Evolutionary conservation across 768 basidiomycete genomes (phyloP), one percentile per base, ranked within the genome.

Genomic region (Xerocomellus dryophilus): DNA sequence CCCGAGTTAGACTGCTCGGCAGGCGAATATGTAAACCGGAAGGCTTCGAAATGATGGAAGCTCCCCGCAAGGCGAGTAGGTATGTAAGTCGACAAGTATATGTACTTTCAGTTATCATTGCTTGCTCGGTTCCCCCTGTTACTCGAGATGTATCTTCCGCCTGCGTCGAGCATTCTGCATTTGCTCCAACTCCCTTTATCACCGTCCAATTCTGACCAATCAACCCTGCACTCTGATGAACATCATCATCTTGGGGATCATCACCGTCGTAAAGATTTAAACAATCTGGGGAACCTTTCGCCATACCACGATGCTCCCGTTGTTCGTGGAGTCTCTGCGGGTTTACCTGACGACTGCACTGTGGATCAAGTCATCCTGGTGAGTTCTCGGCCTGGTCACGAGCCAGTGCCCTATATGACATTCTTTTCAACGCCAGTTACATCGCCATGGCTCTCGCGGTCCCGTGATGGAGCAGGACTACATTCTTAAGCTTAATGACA

Each of bases 341-440:
- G 65, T 34, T 58, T 76, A 18, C 74, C 76, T n/a, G 60, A 47
- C 18, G 76, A 76, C 60, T 76, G 75, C 50, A 63, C 50, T 20
- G 69, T 77, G 21, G 71, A 74, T 25, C 74, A 73, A 63, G 73
- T 75, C 50, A 65, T 74, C 61, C 55, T 75, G 60, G 76, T 76
- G 56, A 50, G 67, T 51, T 42, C 21, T 11, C 5, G 4, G 4
- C 2, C 7, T 32, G 6, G 18, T 21, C 11, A 35, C 9, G 6
- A 20, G 21, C 4, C 10, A 1, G 14, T 27, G 3, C 14, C 1
- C 29, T 14, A 35, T 27, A 32, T 38, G 25, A 27, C 39, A 3
- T 51, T 18, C 15, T 12, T n/a, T 23, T 27, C 15, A n/a, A 36
- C 23, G 4, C n/a, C 41, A 77, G 76, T 66, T 78, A 59, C 73